These are phyloP conservation scores for Scutellaria baicalensis DNA, from an alignment of 257 asterid species.

Conservation along the genomic window DNA sequence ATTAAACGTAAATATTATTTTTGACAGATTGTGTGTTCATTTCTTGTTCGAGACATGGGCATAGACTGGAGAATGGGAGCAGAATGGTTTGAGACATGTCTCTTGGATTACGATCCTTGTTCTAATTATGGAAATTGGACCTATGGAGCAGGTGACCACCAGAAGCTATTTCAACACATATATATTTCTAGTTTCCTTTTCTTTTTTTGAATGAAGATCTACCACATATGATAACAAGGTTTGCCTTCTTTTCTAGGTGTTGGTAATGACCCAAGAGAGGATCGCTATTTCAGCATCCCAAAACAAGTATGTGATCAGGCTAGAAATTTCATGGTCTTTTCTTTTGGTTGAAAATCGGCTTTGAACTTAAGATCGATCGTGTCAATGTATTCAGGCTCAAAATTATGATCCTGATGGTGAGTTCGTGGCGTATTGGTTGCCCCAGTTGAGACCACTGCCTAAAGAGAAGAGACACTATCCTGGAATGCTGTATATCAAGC, in stretches of 20 bases:
- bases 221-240: not conserved
- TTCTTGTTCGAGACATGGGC: conserved; percentile 97
- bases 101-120: conserved; percentile 91
- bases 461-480: conserved; percentile 69
- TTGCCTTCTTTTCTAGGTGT: conserved; percentile 45
- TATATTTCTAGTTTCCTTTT: not conserved
- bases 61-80: conserved; percentile 99
- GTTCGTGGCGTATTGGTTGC: conserved; percentile 79
- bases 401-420: conserved; percentile 87
- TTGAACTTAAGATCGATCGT: not conserved
- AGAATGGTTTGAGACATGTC: conserved; percentile 96
- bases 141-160: conserved; percentile 80
- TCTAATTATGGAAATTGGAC: conserved; percentile 98
- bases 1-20: not conserved
- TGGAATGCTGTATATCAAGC: conserved; percentile 55
- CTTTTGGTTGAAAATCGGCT: not conserved
- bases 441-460: conserved; percentile 55
- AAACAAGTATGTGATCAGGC: conserved; percentile 54
- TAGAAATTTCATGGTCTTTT: not conserved
- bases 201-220: not conserved
- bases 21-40: conserved; percentile 81
- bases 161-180: not conserved
- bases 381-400: conserved; percentile 50
- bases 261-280: conserved; percentile 96
- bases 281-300: conserved; percentile 94